These are phyloP conservation scores for Cercis canadensis DNA, from an alignment of 306 rosid genomes.

Conservation along the genomic window DNA sequence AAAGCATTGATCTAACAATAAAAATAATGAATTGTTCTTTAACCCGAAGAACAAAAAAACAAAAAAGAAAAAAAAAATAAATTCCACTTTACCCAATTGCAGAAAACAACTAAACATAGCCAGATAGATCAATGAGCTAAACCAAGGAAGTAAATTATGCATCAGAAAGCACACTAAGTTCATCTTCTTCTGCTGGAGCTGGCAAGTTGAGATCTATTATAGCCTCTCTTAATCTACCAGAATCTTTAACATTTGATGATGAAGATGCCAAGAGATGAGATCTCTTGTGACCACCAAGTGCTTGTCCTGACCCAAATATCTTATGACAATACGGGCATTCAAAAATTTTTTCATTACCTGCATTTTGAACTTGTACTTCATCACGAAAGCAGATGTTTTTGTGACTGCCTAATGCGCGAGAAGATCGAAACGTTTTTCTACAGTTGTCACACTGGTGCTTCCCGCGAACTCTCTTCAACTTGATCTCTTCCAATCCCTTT, in stretches of 20 bases:
- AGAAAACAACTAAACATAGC: slow-evolving; percentile 22
- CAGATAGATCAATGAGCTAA: slow-evolving; percentile 4
- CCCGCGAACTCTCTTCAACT: slow-evolving; percentile 43
- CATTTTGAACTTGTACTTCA: slow-evolving; percentile 38
- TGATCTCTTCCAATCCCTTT: slow-evolving; percentile 41
- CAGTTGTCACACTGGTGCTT: slow-evolving; percentile 64
- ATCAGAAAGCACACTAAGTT: slow-evolving; percentile 63
- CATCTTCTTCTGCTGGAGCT: slow-evolving; percentile 69
- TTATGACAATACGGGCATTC: slow-evolving; percentile 75
- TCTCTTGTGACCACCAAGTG: slow-evolving; percentile 94
- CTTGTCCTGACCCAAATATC: slow-evolving; percentile 86
- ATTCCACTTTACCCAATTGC: slow-evolving; percentile 35
- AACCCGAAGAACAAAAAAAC: too few species aligned
- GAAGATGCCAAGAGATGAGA: slow-evolving; percentile 61
- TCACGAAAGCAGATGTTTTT: slow-evolving; percentile 47
- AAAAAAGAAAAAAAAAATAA: background rate
- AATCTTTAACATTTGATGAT: background rate
- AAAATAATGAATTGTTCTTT: slow-evolving; percentile 28
- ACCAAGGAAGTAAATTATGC: slow-evolving; percentile 37
- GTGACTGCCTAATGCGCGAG: slow-evolving; percentile 70
- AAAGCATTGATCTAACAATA: slow-evolving; percentile 51
- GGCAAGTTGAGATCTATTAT: slow-evolving; percentile 90
- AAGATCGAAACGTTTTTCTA: slow-evolving; percentile 64
- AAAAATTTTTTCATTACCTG: slow-evolving; percentile 44
- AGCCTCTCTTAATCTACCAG: slow-evolving; percentile 27